Conservation (phyloP, 305 asterid genomes). For the Fraxinus nigra region DNA sequence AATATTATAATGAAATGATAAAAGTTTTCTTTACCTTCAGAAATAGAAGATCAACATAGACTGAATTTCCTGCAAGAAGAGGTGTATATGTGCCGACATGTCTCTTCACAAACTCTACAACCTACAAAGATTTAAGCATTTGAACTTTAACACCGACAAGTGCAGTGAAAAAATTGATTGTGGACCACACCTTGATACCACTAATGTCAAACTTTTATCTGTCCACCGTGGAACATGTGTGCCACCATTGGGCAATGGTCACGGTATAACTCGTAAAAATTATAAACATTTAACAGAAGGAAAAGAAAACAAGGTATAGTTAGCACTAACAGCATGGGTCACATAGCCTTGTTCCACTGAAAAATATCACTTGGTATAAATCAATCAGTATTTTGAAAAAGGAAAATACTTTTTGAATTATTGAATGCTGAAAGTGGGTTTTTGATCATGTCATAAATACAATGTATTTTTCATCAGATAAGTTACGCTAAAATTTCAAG, state of each 20-base stretch:
- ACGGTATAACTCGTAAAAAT: background rate
- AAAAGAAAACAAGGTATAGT: background rate
- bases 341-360: background rate
- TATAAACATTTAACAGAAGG: background rate
- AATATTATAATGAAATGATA: background rate
- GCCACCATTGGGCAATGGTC: background rate
- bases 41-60: conserved; percentile 72
- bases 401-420: background rate
- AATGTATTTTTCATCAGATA: background rate
- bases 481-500: background rate
- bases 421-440: background rate
- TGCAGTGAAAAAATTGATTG: background rate
- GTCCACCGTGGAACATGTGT: background rate
- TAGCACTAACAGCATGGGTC: background rate
- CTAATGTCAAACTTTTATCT: background rate
- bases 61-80: conserved; percentile 87
- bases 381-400: background rate
- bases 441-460: background rate
- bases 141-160: conserved; percentile 5
- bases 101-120: conserved; percentile 70
- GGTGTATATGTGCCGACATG: conserved; percentile 57
- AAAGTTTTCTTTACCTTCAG: conserved; percentile 53
- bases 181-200: background rate
- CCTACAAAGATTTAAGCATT: conserved; percentile 41
- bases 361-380: background rate